Conservation (phyloP, 192 early-diverging fungal species). For the Coemansia sp. region DNA sequence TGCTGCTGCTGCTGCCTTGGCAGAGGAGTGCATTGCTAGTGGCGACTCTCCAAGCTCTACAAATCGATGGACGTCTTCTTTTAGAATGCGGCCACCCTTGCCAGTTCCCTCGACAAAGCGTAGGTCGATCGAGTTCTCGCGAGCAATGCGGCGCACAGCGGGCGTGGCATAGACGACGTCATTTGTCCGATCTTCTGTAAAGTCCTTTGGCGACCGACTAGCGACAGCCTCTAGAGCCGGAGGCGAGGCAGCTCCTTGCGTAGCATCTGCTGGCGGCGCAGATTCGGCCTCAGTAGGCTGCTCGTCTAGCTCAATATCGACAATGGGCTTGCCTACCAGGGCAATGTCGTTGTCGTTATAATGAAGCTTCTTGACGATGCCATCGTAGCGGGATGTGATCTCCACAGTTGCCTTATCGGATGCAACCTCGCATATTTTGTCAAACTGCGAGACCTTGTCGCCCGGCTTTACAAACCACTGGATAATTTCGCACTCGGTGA, state of each 20-base stretch:
- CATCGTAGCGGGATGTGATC: constrained; percentile 94
- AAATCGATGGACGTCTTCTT: constrained; percentile 77
- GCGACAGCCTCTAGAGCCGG: background rate
- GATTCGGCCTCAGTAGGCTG: background rate
- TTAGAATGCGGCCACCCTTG: constrained; percentile 82
- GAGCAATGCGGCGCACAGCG: constrained; percentile 82
- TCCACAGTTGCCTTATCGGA: constrained; percentile 99
- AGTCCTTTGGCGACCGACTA: constrained; percentile 3
- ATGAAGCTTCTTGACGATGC: constrained; percentile 75
- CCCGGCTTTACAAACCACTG: constrained; percentile 98
- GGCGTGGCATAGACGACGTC: constrained; percentile 74
- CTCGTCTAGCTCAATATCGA: constrained; percentile 72
- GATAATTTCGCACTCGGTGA: constrained; percentile 95
- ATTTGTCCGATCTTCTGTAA: constrained; percentile 27
- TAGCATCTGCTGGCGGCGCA: background rate
- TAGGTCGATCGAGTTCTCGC: constrained; percentile 78
- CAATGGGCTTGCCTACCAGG: constrained; percentile 83
- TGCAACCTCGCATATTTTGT: constrained; percentile 95
- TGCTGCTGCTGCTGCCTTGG: background rate
- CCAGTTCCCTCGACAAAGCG: constrained; percentile 72
- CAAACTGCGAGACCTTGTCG: constrained; percentile 84
- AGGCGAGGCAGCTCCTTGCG: background rate
- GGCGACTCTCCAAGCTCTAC: constrained; percentile 4
- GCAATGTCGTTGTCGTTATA: constrained; percentile 88
- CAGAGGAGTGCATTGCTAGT: background rate